Evolutionary conservation across 1,284 basidiomycete species (phyloP), one percentile per base, ranked within the genome.

Genomic region (Sporisorium graminicola): DNA sequence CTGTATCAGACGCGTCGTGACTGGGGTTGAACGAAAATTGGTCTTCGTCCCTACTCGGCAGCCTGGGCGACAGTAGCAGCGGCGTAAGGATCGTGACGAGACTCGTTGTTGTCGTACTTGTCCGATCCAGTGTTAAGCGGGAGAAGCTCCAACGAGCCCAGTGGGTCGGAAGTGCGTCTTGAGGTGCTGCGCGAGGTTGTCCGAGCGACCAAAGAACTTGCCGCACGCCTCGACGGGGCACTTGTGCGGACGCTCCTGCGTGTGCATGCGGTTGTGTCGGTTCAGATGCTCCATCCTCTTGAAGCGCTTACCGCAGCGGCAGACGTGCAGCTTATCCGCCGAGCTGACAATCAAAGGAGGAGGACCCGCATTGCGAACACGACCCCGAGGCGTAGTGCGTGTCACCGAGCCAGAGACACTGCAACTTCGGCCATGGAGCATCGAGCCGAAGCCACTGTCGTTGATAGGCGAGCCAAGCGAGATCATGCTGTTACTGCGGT

Each of bases 241-340:
- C 58, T 72, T 68, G 74, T 81, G 81, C 6, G 84, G 83, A 20
- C 80, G 78, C 54, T 85, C 84, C 55, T 85, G 80, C 0, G 84
- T 85, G 60, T 85, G 84, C 7, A 80, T 82, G 47, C 82, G 82
- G 53, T 77, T 79, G 78, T 85, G 84, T n/a, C 84, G 79, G 71
- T 85, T 85, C 52, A 85, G 78, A 37, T 85, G 84, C 65, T 85
- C 84, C 72, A 84, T 77, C 27, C 84, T 71, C 70, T 82, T 84
- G 74, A 85, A 85, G 24, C 84, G 75, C 71, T 84, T 82, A 22
- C 83, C 82, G 52, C 83, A 84, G 73, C 80, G 77, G 61, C 84
- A 85, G 43, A 82, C 82, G 59, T 85, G 84, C 37, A 77, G 58
- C 66, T 85, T 85, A 69, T 85, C 79, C 12, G 81, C 81, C n/a